These are phyloP conservation scores for Daldinia sp. DNA, from an alignment of 2,329 filamentous ascomycete genomes.

Conservation along the genomic window DNA sequence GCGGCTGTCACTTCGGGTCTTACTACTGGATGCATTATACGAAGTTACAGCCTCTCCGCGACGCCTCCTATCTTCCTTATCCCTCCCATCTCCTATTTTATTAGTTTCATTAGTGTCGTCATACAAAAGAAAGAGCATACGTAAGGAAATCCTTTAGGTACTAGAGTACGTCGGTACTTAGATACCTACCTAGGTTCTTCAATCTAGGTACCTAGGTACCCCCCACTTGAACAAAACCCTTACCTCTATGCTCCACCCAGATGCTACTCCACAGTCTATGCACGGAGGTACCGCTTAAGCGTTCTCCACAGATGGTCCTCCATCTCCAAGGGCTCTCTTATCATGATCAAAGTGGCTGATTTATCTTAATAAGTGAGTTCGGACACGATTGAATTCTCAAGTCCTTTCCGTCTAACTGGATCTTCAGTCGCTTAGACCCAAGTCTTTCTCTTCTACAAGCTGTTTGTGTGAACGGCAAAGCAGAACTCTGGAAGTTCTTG, in stretches of 20 bases:
- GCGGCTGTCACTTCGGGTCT: not conserved
- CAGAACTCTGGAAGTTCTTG: constrained; percentile 61
- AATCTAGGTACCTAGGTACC: constrained; percentile 12
- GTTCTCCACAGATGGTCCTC: constrained; percentile 34
- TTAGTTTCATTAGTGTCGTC: not conserved
- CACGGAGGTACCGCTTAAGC: constrained; percentile 27
- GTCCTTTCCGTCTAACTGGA: constrained; percentile 34
- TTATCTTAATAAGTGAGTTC: constrained; percentile 34
- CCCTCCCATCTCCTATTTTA: not conserved
- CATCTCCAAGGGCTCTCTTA: too few relatives aligned
- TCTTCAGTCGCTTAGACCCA: constrained; percentile 46
- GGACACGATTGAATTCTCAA: constrained; percentile 18
- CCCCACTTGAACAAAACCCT: constrained; percentile 14
- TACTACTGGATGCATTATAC: not conserved
- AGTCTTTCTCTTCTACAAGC: constrained; percentile 40
- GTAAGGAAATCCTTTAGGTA: not conserved
- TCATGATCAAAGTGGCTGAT: constrained; percentile 15
- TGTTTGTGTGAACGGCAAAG: constrained; percentile 42
- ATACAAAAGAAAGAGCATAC: not conserved
- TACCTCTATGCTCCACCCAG: constrained; percentile 37
- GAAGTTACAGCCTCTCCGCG: not conserved
- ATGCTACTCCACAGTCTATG: constrained; percentile 36
- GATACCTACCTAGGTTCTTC: too few relatives aligned
- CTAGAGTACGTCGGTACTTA: not conserved
- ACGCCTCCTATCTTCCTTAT: not conserved